Evolutionary conservation across 2,329 filamentous ascomycete species (phyloP).

Genomic region (Trichoderma atrobrunneum): DNA sequence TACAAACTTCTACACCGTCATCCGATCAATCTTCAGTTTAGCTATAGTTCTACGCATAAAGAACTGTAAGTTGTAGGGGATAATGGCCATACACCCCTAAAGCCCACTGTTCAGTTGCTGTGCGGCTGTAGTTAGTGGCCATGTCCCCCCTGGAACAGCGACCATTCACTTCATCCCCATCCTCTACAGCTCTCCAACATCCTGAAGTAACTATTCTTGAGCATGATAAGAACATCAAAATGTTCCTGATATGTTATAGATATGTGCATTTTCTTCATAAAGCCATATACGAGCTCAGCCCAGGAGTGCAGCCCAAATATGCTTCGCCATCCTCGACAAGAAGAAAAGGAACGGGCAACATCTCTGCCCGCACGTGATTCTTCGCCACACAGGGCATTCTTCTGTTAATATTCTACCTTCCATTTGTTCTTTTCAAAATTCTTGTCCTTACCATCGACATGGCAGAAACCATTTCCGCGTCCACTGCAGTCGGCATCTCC

Average conservation of each 20-base stretch:
- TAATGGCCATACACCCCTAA: neutral
- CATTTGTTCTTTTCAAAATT: neutral
- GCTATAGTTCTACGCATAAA: neutral
- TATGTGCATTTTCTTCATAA: neutral
- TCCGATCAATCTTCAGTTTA: neutral
- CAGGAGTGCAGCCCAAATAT: neutral
- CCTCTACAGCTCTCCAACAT: neutral
- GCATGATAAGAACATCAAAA: accelerated
- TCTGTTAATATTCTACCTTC: neutral
- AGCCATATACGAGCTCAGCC: neutral
- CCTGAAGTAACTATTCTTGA: neutral
- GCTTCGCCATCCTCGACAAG: neutral
- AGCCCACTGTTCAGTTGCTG: neutral
- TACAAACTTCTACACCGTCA: neutral
- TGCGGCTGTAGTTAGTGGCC: neutral
- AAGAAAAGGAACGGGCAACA: neutral
- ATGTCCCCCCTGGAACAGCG: neutral
- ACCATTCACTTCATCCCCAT: neutral
- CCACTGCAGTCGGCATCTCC: neutral
- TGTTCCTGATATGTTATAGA: neutral
- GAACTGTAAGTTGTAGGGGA: neutral
- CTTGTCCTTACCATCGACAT: neutral
- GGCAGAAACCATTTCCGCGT: neutral
- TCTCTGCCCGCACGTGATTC: constrained; percentile 3
- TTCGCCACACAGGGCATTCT: neutral